phyloP scores from a whole-genome alignment of 768 basidiomycete genomes.

The Macrolepiota albuminosa region DNA sequence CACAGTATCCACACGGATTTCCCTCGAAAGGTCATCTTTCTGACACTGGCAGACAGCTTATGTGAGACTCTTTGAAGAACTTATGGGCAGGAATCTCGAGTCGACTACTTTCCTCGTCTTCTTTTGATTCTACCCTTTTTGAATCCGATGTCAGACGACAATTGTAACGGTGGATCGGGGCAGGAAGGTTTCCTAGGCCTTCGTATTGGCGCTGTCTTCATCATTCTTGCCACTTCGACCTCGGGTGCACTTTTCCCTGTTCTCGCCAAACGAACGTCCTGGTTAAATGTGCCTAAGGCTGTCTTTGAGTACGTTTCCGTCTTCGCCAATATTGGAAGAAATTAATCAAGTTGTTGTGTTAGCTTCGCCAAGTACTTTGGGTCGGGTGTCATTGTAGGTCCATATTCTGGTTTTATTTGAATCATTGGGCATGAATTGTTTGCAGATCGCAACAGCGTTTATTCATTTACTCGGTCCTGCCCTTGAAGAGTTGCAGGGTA shows the following conservation, averaged over 20 bases:
- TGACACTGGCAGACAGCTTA: neutral
- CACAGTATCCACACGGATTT: neutral
- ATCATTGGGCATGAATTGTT: neutral
- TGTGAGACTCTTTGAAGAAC: neutral
- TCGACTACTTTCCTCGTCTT: neutral
- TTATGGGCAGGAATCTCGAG: neutral
- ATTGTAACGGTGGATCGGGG: conserved; percentile 53
- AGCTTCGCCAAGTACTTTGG: conserved; percentile 91
- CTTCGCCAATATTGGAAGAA: neutral
- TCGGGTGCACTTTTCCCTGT: conserved; percentile 71
- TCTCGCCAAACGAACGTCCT: conserved; percentile 45
- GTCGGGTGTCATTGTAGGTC: conserved; percentile 77
- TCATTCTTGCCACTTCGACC: conserved; percentile 59
- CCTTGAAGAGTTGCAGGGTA: conserved; percentile 48
- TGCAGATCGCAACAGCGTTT: conserved; percentile 84
- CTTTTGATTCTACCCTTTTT: conserved; percentile 1
- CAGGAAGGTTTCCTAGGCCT: conserved; percentile 43
- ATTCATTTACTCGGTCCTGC: conserved; percentile 81
- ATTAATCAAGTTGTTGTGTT: neutral
- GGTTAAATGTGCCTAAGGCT: conserved; percentile 51
- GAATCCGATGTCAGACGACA: conserved; percentile 14
- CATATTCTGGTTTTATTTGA: neutral
- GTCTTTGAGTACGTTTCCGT: conserved; percentile 61
- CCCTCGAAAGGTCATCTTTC: neutral
- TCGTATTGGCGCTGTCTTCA: conserved; percentile 70